These are phyloP conservation scores for Fusarium sp. DNA, from an alignment of 2,329 filamentous ascomycete species.

Conservation along the genomic window DNA sequence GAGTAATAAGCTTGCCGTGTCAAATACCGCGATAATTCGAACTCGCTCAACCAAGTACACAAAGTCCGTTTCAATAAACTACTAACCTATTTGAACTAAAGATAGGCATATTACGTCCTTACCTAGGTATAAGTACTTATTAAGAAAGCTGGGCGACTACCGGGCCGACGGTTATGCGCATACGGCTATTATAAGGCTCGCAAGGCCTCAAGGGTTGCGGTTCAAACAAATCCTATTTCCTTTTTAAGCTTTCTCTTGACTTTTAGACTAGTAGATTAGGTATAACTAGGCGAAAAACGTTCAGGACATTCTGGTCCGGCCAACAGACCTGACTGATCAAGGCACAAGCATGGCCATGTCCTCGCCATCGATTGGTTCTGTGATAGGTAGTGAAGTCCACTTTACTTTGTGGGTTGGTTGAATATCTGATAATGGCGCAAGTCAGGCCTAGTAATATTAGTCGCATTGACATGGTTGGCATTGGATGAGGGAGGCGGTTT, in stretches of 20 bases:
- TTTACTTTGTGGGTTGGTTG: slow-evolving; percentile 29
- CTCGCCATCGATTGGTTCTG: slow-evolving; percentile 29
- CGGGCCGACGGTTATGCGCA: slow-evolving; percentile 26
- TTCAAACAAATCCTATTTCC: neutral
- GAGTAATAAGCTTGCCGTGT: too few species aligned
- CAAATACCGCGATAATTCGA: too few species aligned
- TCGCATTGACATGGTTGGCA: neutral
- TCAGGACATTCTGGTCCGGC: slow-evolving; percentile 38
- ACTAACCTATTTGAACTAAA: neutral
- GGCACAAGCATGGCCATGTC: slow-evolving; percentile 36
- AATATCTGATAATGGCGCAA: slow-evolving; percentile 15
- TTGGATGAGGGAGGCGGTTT: too few species aligned
- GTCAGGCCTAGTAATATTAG: slow-evolving; percentile 4
- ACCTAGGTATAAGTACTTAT: neutral
- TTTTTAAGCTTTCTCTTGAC: neutral
- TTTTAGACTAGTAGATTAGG: neutral
- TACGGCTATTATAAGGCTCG: slow-evolving; percentile 1
- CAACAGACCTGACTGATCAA: slow-evolving; percentile 35
- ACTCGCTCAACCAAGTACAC: too few species aligned
- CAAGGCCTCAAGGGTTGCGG: slow-evolving; percentile 16
- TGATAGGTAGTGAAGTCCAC: slow-evolving; percentile 31
- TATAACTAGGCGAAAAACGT: slow-evolving; percentile 5
- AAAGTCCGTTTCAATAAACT: too few species aligned
- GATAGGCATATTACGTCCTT: too few species aligned
- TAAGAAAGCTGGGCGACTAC: slow-evolving; percentile 17